A percentile compares a stretch with the other conserved stretches of the same genome.
Evolutionary conservation across 495 filamentous ascomycete genomes (phyloP).

Genomic region (Darksidea phi): DNA sequence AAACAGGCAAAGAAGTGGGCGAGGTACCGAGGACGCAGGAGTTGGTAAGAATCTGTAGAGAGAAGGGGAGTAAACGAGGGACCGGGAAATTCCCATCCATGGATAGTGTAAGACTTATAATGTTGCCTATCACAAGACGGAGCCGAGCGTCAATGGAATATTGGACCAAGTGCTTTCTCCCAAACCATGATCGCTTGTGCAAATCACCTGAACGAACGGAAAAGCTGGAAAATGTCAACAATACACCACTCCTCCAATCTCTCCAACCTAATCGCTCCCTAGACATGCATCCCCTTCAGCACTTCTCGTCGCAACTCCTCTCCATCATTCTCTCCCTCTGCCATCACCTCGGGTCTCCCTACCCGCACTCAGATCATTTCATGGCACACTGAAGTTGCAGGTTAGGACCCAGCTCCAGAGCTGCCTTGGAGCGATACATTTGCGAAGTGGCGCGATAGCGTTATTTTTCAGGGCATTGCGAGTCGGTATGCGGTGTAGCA

Average conservation of each 20-base stretch:
- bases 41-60: slow-evolving; percentile 68
- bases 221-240: slow-evolving; percentile 90
- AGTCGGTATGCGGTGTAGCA: slow-evolving; percentile 75
- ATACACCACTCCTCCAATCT: slow-evolving; percentile 91
- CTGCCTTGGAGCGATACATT: slow-evolving; percentile 61
- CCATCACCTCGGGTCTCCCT: slow-evolving; percentile 62
- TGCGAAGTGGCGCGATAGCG: slow-evolving; percentile 63
- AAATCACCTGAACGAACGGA: background rate
- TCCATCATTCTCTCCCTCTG: slow-evolving; percentile 55
- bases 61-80: slow-evolving; percentile 64
- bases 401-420: slow-evolving; percentile 60
- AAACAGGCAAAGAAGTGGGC: slow-evolving; percentile 69
- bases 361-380: slow-evolving; percentile 60
- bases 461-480: slow-evolving; percentile 88
- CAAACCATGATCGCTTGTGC: too few species aligned
- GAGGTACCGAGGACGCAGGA: slow-evolving; percentile 73
- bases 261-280: slow-evolving; percentile 71
- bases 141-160: slow-evolving; percentile 84
- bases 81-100: slow-evolving; percentile 73
- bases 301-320: slow-evolving; percentile 33
- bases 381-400: slow-evolving; percentile 71
- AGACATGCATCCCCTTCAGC: slow-evolving; percentile 42
- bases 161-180: slow-evolving; percentile 62
- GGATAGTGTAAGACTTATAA: slow-evolving; percentile 97
- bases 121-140: slow-evolving; percentile 79